Evolutionary conservation across 2,329 filamentous ascomycete species (phyloP), one percentile per base, ranked within the genome.

Genomic region (Daldinia sp.): DNA sequence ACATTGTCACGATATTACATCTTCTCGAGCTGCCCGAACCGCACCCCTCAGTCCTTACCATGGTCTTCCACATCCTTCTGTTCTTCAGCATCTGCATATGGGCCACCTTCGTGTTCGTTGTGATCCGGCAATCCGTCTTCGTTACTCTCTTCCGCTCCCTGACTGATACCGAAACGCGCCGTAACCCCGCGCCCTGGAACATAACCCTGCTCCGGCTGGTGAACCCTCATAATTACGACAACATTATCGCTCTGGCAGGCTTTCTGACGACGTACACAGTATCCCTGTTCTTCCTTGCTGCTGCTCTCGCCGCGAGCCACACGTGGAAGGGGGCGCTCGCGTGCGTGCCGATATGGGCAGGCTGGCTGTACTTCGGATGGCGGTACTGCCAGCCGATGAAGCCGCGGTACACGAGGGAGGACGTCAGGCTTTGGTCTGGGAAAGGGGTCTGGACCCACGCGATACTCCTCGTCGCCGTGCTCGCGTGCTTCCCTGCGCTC

Each of bases 281-380:
- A 0, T 56, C 53, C 4, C 13, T 56, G 35, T 42, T 56, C 13
- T 0, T 41, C 5, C 23, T 56, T 2, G 20, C 35, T 1, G 53
- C 35, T 2, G n/a, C 23, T 6, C 6, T 42, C 3, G 33, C 23
- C 4, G 37, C 37, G 15, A 56, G 37, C 37, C 2, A n/a, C 6
- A 28, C 20, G 9, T 42, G 53, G 35, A 23, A 4, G 23, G 35
- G 13, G 1, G 37, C 20, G 23, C 13, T n/a, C 20, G 13, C 4
- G 13, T 56, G 30, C 13, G 35, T 56, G 20, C 12, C 18, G 6
- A 3, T 28, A 20, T 56, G 53, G 53, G 6, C 1, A 2, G 10
- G 10, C 12, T 56, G 53, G 53, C 6, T 56, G 7, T 42, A 42
- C 53, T 4, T 28, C 13, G 53, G 53, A 13, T 56, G 53, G 53